Base-by-base conservation (phyloP, 2,329 filamentous ascomycete species). In the Colletotrichum sp. region DNA sequence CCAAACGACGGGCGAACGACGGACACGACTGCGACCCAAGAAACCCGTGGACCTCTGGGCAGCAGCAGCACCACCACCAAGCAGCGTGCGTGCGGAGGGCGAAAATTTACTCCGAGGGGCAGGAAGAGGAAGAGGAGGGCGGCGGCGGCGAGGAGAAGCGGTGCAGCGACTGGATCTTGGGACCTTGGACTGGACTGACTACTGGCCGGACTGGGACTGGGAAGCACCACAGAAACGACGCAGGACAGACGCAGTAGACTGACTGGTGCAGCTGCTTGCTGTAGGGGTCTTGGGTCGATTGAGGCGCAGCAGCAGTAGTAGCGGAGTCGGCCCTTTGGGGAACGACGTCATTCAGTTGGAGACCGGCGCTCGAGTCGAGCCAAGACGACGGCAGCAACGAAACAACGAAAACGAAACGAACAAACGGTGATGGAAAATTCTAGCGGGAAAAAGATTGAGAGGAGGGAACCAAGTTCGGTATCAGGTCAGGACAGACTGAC, bases 261-360 rank as follows among this genome's bases (percentile, higher is more conserved):
- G 62, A 64, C 62, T 64, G 32, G 62, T 64, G 62, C 62, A 68
- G 49, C 32, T 68, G 30, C 52, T 52, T 21, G 59, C 59, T 63
- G 59, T 69, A 30, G 57, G 68, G 68, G 57, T 60, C 68, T 49
- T 52, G 44, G 68, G 65, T 71, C 64, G 70, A 76, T 71, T 76
- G 73, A 73, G 73, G 73, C 73, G 73, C 73, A 76, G 73, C 73
- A 76, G 69, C 73, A 67, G 69, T 59, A 44, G 62, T 63, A 69
- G 73, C 73, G 73, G 73, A 76, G 73, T 69, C 73, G 73, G 64
- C 15, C 64, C 69, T 73, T 73, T 76, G 69, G 71, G 62, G 57
- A 64, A 59, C 73, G 73, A 76, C 73, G 73, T 76, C 73, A 76
- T 73, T 36, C 73, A 68, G 52, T 26, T 18, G 52, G 67, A 64